A percentile compares a stretch with the other conserved stretches of the same genome.
Evolutionary conservation across 345 rosid species (phyloP).

Genomic region (Mangifera indica): DNA sequence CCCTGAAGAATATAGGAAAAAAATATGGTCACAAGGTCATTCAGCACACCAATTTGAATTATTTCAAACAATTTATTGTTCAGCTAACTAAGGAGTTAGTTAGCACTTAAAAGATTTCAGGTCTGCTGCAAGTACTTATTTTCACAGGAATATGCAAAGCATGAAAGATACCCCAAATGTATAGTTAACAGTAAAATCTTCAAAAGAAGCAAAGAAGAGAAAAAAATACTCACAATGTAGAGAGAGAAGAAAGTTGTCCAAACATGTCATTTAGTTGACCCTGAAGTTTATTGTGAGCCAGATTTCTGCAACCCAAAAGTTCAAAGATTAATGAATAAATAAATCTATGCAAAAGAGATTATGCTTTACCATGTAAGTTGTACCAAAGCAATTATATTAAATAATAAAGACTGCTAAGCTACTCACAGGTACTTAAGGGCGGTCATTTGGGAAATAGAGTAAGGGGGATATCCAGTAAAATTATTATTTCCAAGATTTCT

Average conservation of each 20-base stretch:
- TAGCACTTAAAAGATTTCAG: background rate
- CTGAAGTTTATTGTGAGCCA: constrained; percentile 79
- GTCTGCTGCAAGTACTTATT: background rate
- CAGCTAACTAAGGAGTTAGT: background rate
- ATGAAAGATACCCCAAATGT: background rate
- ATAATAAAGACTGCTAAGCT: constrained; percentile 7
- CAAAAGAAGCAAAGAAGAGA: background rate
- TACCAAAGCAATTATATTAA: constrained; percentile 14
- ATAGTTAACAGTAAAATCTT: background rate
- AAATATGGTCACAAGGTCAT: constrained; percentile 15
- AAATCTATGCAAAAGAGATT: background rate
- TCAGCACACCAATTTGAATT: constrained; percentile 12
- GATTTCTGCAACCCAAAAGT: constrained; percentile 51
- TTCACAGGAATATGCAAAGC: background rate
- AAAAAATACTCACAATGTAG: constrained; percentile 59
- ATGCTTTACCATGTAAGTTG: constrained; percentile 11
- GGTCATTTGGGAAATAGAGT: constrained; percentile 48
- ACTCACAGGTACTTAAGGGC: constrained; percentile 83
- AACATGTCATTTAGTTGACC: constrained; percentile 56
- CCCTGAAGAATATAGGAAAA: constrained; percentile 52
- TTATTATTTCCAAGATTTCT: constrained; percentile 85
- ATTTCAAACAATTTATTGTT: background rate
- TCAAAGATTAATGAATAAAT: constrained; percentile 3
- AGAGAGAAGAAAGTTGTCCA: constrained; percentile 67
- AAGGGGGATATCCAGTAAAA: constrained; percentile 57